These are phyloP conservation scores for Epichloe hybrida DNA, from an alignment of 2,329 filamentous ascomycete genomes.

Conservation along the genomic window DNA sequence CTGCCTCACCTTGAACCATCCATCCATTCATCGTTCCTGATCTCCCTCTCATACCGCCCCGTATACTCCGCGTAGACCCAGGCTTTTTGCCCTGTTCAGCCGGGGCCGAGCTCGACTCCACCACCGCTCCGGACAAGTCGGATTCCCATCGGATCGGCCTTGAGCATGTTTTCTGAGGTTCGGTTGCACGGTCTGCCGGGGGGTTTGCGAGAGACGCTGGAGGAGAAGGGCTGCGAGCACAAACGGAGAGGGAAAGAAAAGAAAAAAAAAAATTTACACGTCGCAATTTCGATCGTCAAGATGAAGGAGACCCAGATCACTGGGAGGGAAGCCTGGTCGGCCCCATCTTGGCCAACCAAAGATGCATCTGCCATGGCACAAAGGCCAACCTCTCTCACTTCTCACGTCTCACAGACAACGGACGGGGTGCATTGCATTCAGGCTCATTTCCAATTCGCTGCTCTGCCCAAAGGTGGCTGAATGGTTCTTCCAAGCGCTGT, in stretches of 20 bases:
- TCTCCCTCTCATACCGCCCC: neutral
- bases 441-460: neutral
- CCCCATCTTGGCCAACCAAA: slow-evolving; percentile 1
- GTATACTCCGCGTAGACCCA: neutral
- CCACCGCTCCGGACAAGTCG: neutral
- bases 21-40: neutral
- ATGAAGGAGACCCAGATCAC: slow-evolving; percentile 3
- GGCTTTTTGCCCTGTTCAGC: too few relatives aligned
- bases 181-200: neutral
- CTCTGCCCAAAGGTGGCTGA: neutral
- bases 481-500: slow-evolving; percentile 1
- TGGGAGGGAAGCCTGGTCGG: slow-evolving; percentile 1
- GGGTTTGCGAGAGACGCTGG: neutral
- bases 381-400: neutral
- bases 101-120: neutral
- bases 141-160: neutral
- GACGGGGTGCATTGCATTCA: neutral
- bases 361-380: neutral
- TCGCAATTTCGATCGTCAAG: slow-evolving; percentile 3
- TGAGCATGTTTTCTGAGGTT: neutral
- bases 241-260: neutral
- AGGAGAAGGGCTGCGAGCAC: too few relatives aligned
- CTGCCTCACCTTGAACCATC: neutral
- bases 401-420: neutral
- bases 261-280: neutral